These are phyloP conservation scores for Diospyros lotus DNA, from an alignment of 148 eudicot genomes.

Conservation along the genomic window DNA sequence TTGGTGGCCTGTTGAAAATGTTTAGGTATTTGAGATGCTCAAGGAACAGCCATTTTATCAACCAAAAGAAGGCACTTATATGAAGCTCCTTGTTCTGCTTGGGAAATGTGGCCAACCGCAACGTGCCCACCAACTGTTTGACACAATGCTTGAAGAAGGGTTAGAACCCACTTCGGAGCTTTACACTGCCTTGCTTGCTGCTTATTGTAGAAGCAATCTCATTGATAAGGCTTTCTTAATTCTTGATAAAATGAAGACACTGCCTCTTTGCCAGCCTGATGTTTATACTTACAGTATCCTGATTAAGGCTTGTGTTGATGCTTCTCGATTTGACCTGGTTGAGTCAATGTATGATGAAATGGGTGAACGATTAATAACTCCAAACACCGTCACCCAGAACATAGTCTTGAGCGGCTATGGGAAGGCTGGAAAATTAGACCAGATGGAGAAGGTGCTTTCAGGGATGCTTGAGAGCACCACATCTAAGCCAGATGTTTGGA, in stretches of 20 bases:
- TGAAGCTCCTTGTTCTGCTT: constrained; percentile 85
- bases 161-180: constrained; percentile 73
- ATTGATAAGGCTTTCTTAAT: constrained; percentile 59
- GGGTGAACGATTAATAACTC: constrained; percentile 50
- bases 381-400: constrained; percentile 93
- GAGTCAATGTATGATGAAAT: constrained; percentile 68
- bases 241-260: constrained; percentile 65
- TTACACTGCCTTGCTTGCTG: constrained; percentile 76
- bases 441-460: constrained; percentile 77
- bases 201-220: constrained; percentile 71
- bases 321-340: constrained; percentile 62
- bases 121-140: constrained; percentile 68
- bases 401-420: constrained; percentile 81
- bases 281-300: constrained; percentile 76
- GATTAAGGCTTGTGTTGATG: constrained; percentile 83
- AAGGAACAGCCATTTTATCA: constrained; percentile 82
- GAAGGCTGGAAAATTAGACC: constrained; percentile 70
- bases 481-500: constrained; percentile 88
- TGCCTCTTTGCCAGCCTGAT: constrained; percentile 92
- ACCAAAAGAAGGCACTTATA: constrained; percentile 91
- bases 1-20: constrained; percentile 9
- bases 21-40: constrained; percentile 88
- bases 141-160: constrained; percentile 74
- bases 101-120: constrained; percentile 83
- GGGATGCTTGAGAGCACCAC: constrained; percentile 68